Base-by-base conservation (phyloP, 805 yeast species). In the Lachancea dasiensis region DNA sequence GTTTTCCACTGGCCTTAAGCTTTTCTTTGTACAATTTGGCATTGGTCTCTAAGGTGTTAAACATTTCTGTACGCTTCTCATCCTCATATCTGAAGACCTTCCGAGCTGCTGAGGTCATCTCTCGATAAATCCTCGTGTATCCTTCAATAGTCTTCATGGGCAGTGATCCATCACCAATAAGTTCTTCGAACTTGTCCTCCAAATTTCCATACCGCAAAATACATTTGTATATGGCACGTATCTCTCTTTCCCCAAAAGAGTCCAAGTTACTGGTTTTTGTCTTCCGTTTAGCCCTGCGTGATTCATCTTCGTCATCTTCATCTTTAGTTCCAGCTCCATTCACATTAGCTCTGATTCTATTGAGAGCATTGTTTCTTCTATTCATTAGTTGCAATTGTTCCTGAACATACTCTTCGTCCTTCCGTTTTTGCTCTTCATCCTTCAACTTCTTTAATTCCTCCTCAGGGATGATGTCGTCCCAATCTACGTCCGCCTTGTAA, bases 391-490 rank as follows among this genome's bases (percentile, higher is more conserved):
- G 86, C 48, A 92, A 78, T 61, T 92, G 97, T 50, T 87, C 90
- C 54, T 86, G 79, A 40, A 92, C 71, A 54, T 77, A 89, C 47
- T 78, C 82, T 46, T 90, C 97, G 48, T 92, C 97, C 31, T 80
- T 74, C 36, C 83, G 73, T 58, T 79, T 81, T 69, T 82, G 80
- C 58, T 92, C 98, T 39, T 87, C 95, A 47, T 84, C 95, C 58
- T 92, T 92, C 51, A 92, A 70, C 58, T 83, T 86, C 43, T 78
- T 73, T 46, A 94, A 69, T 60, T 92, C 98, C 31, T 85, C 95
- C 47, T 86, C 89, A 0, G 99, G 99, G 52, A 92, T 92, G 50
- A 92, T 92, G 61, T 92, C 99, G 65, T 92, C 97, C 99, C 99
- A 92, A 47, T 87, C 94, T 44, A 90, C 87, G 60, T 90, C 96